Evolutionary conservation across 768 basidiomycete genomes (phyloP), one percentile per base, ranked within the genome.

Genomic region (Butyriboletus loyo): DNA sequence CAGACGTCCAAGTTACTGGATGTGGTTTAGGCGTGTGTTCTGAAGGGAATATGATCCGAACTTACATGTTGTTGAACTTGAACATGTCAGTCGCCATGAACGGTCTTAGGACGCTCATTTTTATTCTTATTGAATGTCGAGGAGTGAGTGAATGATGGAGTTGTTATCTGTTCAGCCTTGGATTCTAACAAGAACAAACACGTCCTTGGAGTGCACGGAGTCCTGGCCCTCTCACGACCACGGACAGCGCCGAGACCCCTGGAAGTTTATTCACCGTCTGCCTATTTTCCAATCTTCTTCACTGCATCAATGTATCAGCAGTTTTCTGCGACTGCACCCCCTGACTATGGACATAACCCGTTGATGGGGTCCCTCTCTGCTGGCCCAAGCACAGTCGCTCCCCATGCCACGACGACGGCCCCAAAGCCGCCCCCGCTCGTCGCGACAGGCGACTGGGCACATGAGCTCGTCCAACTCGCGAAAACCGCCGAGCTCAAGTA

Each of bases 71-170:
- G 66, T 97, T 97, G 74, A 95, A 96, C 61, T 82, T 87, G 77
- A 96, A 91, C 72, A 96, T 80, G 70, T 98, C 94, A 0, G 85
- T 83, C 11, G 92, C 91, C 67, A 82, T 80, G 77, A 97, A 95
- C 15, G 93, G 86, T 43, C 94, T 80, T 1, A 89, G 74, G 51
- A 94, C 72, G 67, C 90, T 93, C 94, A 97, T 97, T n/a, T 56
- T 75, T 62, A n/a, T 25, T 19, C 15, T 24, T 22, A 1, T 3
- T 13, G 17, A 9, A n/a, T 37, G 21, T 13, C 14, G 7, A 6
- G 19, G 35, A n/a, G 2, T 5, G 27, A 34, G 6, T 7, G 32
- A 34, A 7, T 7, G 7, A 17, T 34, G 32, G 14, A 15, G 38
- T 9, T 25, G 41, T 44, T 44, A 44, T 44, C 43, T 30, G 8